These are phyloP conservation scores for Epicoccum nigrum DNA, from an alignment of 2,329 filamentous ascomycete species.

Conservation along the genomic window DNA sequence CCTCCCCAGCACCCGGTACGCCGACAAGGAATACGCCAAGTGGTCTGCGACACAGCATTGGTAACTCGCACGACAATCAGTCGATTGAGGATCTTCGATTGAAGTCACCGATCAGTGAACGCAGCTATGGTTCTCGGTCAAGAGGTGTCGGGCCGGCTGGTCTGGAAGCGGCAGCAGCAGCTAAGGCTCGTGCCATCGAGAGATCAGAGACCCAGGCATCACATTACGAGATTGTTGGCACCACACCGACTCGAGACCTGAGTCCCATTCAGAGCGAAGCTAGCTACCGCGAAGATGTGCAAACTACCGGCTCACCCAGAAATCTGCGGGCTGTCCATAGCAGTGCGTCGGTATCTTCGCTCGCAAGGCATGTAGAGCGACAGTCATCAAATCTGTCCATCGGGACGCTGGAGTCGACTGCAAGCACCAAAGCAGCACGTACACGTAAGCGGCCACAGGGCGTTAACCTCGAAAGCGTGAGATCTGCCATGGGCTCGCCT, in stretches of 20 bases:
- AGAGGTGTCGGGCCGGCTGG: slow-evolving; percentile 30
- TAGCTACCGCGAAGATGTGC: slow-evolving; percentile 62
- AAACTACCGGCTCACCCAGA: slow-evolving; percentile 50
- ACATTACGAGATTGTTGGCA: slow-evolving; percentile 45
- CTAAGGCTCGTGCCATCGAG: slow-evolving; percentile 46
- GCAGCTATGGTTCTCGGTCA: slow-evolving; percentile 50
- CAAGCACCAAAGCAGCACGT: slow-evolving; percentile 62
- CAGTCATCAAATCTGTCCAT: slow-evolving; percentile 64
- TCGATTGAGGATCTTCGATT: slow-evolving; percentile 59
- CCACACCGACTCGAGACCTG: slow-evolving; percentile 63
- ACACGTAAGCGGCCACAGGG: slow-evolving; percentile 60
- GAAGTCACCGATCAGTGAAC: slow-evolving; percentile 51
- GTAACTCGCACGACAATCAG: slow-evolving; percentile 68
- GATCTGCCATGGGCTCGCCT: slow-evolving; percentile 53
- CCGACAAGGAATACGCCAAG: slow-evolving; percentile 67
- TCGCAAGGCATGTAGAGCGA: slow-evolving; percentile 61
- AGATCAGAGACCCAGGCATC: slow-evolving; percentile 41
- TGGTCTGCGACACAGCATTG: slow-evolving; percentile 64
- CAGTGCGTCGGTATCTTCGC: slow-evolving; percentile 63
- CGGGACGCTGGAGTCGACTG: slow-evolving; percentile 62
- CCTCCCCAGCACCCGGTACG: slow-evolving; percentile 63
- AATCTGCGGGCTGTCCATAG: slow-evolving; percentile 53
- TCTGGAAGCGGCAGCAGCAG: slow-evolving; percentile 45
- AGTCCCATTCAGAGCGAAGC: slow-evolving; percentile 94
- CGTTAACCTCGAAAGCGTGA: slow-evolving; percentile 58